Percentiles rank a stretch among this genome's conserved stretches.
These are phyloP conservation scores for Zanthoxylum bungeanum DNA, from an alignment of 345 rosid species.

Conservation along the genomic window DNA sequence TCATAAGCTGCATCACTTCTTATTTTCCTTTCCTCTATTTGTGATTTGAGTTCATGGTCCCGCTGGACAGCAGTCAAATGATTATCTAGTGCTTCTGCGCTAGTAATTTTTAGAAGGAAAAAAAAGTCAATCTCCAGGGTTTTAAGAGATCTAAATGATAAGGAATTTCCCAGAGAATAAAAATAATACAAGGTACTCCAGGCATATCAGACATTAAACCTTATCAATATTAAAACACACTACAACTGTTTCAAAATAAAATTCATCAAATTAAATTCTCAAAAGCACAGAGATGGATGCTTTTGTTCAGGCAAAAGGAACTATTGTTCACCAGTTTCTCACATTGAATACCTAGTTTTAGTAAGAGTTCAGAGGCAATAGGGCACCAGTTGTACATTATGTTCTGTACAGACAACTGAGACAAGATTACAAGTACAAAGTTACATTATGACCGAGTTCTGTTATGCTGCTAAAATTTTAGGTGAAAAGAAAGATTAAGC, in stretches of 20 bases:
- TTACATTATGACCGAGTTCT: not conserved
- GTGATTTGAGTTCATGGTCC: slow-evolving; percentile 78
- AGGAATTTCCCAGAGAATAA: not conserved
- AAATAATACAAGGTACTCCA: not conserved
- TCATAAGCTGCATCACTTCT: slow-evolving; percentile 83
- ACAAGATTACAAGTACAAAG: not conserved
- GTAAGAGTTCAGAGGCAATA: too few relatives aligned
- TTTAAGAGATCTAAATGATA: not conserved
- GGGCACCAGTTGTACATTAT: not conserved
- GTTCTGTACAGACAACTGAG: too few relatives aligned
- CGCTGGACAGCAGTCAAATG: slow-evolving; percentile 84
- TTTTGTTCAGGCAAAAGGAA: not conserved
- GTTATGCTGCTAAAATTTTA: not conserved
- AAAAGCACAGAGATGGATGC: not conserved
- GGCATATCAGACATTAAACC: not conserved
- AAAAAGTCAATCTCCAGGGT: slow-evolving; percentile 17
- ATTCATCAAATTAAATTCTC: not conserved
- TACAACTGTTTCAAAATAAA: not conserved
- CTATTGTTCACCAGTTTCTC: not conserved
- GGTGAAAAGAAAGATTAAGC: not conserved
- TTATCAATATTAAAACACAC: not conserved
- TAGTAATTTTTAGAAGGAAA: slow-evolving; percentile 23
- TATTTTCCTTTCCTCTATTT: slow-evolving; percentile 83
- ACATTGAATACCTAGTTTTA: not conserved
- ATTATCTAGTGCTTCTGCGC: slow-evolving; percentile 94